Conservation (phyloP, 2,329 filamentous ascomycete species). For the Aspergillus fijiensis region DNA sequence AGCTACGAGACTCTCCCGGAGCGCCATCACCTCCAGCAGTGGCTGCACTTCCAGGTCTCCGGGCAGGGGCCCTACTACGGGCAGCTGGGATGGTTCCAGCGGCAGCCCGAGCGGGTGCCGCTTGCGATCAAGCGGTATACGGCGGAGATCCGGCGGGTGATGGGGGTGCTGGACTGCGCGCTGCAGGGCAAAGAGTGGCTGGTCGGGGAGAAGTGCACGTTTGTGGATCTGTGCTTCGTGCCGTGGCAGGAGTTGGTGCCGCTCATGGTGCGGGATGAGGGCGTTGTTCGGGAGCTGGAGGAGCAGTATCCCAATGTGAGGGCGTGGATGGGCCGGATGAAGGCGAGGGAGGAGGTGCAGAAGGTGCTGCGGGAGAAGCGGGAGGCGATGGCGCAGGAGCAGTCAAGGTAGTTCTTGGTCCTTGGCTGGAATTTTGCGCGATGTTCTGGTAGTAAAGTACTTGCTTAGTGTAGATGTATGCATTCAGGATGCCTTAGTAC, state of each 20-base stretch:
- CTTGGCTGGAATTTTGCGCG: too few species aligned
- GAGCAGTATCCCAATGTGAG: background rate
- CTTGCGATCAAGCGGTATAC: constrained; percentile 48
- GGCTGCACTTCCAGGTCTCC: constrained; percentile 48
- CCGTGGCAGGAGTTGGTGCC: background rate
- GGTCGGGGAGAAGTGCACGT: constrained; percentile 3
- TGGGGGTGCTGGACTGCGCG: background rate
- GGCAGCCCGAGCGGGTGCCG: constrained; percentile 44
- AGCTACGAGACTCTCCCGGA: constrained; percentile 42
- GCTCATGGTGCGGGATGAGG: background rate
- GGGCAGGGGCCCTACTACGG: constrained; percentile 54
- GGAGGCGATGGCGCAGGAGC: background rate
- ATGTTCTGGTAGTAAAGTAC: too few species aligned
- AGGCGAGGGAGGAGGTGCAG: background rate
- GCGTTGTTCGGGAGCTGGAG: background rate
- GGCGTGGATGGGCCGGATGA: background rate
- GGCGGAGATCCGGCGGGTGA: constrained; percentile 36
- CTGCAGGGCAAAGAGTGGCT: background rate
- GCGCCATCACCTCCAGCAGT: constrained; percentile 43
- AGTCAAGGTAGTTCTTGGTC: too few species aligned
- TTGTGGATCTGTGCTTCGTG: constrained; percentile 3
- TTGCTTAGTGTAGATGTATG: too few species aligned
- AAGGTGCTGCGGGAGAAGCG: background rate
- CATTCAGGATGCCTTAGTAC: too few species aligned
- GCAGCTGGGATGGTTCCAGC: constrained; percentile 47